These are phyloP conservation scores for Globisporangium spinosum DNA, from an alignment of 352 stramenopile genomes.

Conservation along the genomic window DNA sequence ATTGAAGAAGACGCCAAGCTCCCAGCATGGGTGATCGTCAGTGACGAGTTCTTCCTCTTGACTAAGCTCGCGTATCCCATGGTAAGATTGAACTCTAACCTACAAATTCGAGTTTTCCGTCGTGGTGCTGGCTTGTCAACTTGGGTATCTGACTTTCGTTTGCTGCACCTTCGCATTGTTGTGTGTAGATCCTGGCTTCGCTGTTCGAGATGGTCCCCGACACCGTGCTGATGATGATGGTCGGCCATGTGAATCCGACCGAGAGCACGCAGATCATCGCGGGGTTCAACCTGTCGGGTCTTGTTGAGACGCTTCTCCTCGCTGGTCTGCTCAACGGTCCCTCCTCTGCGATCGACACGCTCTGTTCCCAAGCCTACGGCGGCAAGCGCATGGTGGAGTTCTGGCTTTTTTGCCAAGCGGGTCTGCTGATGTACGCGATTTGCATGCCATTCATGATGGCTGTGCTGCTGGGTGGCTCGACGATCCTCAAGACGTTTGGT, in stretches of 20 bases:
- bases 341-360: slow-evolving; percentile 67
- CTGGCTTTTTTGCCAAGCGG: slow-evolving; percentile 40
- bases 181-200: background rate
- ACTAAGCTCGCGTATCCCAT: background rate
- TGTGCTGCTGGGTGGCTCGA: background rate
- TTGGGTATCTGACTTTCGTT: background rate
- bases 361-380: slow-evolving; percentile 68
- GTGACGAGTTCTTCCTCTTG: background rate
- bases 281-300: background rate
- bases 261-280: background rate
- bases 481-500: background rate
- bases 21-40: background rate
- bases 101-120: background rate
- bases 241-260: background rate
- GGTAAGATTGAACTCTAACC: background rate
- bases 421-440: background rate
- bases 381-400: slow-evolving; percentile 50
- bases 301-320: background rate
- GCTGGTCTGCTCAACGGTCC: slow-evolving; percentile 13
- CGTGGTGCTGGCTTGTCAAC: background rate
- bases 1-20: background rate
- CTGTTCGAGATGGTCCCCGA: background rate
- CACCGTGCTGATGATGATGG: background rate
- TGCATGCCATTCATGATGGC: background rate
- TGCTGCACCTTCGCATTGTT: background rate